Percentiles rank a stretch among this genome's conserved stretches.
Conservation (phyloP, 2,329 filamentous ascomycete species). For the Metarhizium robertsii region DNA sequence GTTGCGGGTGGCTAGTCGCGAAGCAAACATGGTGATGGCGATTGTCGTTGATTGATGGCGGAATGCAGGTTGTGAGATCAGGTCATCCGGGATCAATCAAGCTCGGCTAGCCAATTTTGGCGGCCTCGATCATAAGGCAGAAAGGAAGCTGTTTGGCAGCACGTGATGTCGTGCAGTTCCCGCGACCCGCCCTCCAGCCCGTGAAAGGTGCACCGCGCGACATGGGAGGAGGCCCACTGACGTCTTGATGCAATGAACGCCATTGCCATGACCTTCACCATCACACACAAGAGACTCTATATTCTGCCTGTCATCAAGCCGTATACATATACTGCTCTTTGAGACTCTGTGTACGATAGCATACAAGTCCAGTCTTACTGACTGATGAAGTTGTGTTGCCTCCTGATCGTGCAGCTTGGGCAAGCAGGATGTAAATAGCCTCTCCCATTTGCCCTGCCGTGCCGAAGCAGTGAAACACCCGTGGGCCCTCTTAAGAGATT, state of each 20-base stretch:
- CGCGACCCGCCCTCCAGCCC: conserved; percentile 8
- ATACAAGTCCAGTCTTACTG: not conserved
- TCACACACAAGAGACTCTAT: not conserved
- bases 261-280: not conserved
- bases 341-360: not conserved
- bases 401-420: not conserved
- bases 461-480: not conserved
- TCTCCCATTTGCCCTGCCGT: not conserved
- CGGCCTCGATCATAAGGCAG: conserved; percentile 24
- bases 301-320: not conserved
- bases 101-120: conserved; percentile 22
- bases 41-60: conserved; percentile 14
- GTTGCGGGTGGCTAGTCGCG: conserved; percentile 51
- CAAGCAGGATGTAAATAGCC: not conserved
- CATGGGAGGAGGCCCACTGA: not conserved
- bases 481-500: not conserved
- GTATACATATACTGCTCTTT: not conserved
- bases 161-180: conserved; percentile 21
- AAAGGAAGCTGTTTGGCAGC: not conserved
- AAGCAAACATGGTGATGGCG: conserved; percentile 49
- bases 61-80: conserved; percentile 21
- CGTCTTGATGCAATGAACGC: not conserved
- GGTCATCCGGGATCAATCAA: conserved; percentile 20
- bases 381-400: not conserved
- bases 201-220: not conserved